phyloP scores from a whole-genome alignment of 2,329 filamentous ascomycete species.

The Botrytis byssoidea region DNA sequence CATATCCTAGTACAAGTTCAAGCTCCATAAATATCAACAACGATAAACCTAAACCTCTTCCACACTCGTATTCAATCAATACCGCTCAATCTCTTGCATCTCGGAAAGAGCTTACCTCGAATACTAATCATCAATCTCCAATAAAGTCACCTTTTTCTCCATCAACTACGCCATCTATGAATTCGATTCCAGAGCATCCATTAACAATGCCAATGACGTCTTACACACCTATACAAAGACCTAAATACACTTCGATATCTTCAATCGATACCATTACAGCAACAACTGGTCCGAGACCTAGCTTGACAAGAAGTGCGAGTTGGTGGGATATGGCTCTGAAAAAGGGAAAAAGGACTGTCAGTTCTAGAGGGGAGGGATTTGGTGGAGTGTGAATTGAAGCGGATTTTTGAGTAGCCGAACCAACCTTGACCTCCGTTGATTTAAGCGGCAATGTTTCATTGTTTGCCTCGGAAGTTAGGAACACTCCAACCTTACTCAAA shows the following conservation, averaged over 20 bases:
- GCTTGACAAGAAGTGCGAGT: constrained; percentile 3
- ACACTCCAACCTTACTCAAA: not conserved
- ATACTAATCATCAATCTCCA: not conserved
- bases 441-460: not conserved
- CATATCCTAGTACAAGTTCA: not conserved
- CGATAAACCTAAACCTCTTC: not conserved
- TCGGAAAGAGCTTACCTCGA: constrained; percentile 1
- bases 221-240: not conserved
- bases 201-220: not conserved
- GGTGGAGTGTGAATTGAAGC: not conserved
- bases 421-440: not conserved
- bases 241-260: constrained; percentile 3
- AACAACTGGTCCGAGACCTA: constrained; percentile 2
- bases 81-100: constrained; percentile 10
- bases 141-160: not conserved
- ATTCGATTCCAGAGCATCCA: constrained; percentile 9
- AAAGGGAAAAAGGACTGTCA: not conserved
- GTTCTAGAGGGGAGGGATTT: not conserved
- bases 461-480: not conserved
- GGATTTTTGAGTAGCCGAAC: not conserved
- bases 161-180: not conserved
- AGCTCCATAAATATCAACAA: not conserved
- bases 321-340: constrained; percentile 7
- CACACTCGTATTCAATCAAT: constrained; percentile 3
- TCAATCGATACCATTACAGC: constrained; percentile 3